Conservation (phyloP, 768 basidiomycete species). For the Mycena rosella region DNA sequence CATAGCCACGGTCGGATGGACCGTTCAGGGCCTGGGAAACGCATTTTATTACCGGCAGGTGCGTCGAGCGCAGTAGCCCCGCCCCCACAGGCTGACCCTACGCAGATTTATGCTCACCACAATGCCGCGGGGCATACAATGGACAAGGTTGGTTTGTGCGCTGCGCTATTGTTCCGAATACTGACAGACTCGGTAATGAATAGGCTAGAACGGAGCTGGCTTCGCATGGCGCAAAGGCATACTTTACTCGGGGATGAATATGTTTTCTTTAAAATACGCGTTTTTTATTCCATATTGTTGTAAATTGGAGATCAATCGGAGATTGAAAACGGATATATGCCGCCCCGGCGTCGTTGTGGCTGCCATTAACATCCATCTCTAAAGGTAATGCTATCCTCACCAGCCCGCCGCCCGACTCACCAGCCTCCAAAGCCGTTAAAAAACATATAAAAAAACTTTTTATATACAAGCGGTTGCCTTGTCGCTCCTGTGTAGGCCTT, state of each 20-base stretch:
- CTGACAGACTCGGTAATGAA: conserved; percentile 16
- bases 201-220: conserved; percentile 90
- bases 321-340: conserved; percentile 13
- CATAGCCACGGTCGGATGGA: conserved; percentile 90
- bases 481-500: conserved; percentile 74
- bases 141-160: conserved; percentile 72
- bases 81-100: conserved; percentile 24
- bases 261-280: conserved; percentile 19
- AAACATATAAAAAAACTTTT: conserved; percentile 75
- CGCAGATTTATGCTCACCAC: conserved; percentile 82
- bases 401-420: conserved; percentile 29
- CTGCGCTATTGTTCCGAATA: conserved; percentile 17
- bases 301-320: neutral
- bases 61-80: conserved; percentile 39
- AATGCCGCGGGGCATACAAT: conserved; percentile 89
- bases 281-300: neutral
- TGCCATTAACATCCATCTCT: conserved; percentile 69
- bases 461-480: conserved; percentile 82
- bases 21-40: conserved; percentile 85
- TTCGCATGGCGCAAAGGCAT: conserved; percentile 86
- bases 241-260: conserved; percentile 85
- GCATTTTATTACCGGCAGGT: conserved; percentile 86
- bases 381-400: conserved; percentile 40
- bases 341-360: conserved; percentile 26
- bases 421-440: conserved; percentile 71